Evolutionary conservation across 2,329 filamentous ascomycete species (phyloP), one percentile per base, ranked within the genome.

Genomic region (Fusarium mexicanum): DNA sequence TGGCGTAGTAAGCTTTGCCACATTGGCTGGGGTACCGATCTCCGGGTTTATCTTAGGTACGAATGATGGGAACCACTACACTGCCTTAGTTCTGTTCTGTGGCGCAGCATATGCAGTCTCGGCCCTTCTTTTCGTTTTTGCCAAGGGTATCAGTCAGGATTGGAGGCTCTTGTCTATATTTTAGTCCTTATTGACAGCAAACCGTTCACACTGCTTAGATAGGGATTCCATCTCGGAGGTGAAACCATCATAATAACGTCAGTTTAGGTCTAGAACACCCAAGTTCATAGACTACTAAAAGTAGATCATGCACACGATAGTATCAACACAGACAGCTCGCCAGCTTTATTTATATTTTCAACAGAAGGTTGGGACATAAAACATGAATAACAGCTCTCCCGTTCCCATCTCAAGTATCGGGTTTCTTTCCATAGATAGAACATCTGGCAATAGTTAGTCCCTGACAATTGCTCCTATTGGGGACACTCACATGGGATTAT

Each of bases 401-500:
- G 1, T 20, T 7, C 5, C 6, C 8, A 0, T 41, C 24, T 18
- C 9, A 37, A 6, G 3, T 14, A 6, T 43, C 7, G 0, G 65
- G 58, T 2, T 51, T 70, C 13, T 17, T 43, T 3, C 35, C 67
- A 55, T 26, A 33, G 3, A 70, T 70, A 0, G 40, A 60, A 22
- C 53, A 70, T 40, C 67, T 66, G 2, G 1, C 1, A 35, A 3
- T 5, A 2, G 14, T 67, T 16, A 67, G 62, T 5, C 1, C 1
- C 12, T 4, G 11, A 3, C 1, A 5, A 3, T 6, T 9, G 6
- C 0, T 3, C 5, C 4, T 2, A 6, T 7, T 3, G 2, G 3
- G 2, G 4, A 7, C 11, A 50, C 60, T 48, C 7, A 75, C 73
- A 75, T 75, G 0, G 66, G 67, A 16, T 66, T 75, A 37, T 75